Base-by-base conservation (phyloP, 495 filamentous ascomycete genomes). In the Talaromyces thailandensis region DNA sequence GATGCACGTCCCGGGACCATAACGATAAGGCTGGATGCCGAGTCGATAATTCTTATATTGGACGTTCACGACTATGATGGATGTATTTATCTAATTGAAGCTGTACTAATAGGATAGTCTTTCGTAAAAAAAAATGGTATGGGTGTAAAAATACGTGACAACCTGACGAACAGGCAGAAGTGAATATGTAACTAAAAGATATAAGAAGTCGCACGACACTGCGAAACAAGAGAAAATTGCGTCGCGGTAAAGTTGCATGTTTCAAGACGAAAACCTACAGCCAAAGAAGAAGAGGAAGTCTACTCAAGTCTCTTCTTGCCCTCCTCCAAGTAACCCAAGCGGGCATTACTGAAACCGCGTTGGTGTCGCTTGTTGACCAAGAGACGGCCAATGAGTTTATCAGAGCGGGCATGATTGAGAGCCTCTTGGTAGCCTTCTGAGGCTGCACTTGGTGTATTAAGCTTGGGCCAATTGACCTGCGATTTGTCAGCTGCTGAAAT, bases 381-480 rank as follows among this genome's bases (percentile, higher is more conserved):
- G 60, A 89, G 79, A 32, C 79, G 74, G 2, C 92, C 93, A 63
- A 96, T 78, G 23, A 96, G 70, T 63, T 84, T 82, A 72, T 94
- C 91, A 63, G 89, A 85, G 29, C 84, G 79, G 8, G 90, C 89
- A 68, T 88, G 85, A 68, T 77, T 79, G 67, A 96, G 82, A 25
- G 92, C 88, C 69, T 98, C 93, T 64, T 93, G 88, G 66, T 92
- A 94, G 9, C 92, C 90, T 70, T 98, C 95, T 1, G 83, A 82
- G 1, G 89, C 93, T 74, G 85, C 93, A 3, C 87, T 82, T 7
- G 91, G 87, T 6, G 90, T 90, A 66, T 94, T 96, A 5, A 98
- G 83, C 70, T 94, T 96, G 18, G 94, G 94, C 94, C 94, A 98
- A 74, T 93, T 95, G 29, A 98, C 92, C 92, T 96, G 52, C n/a